phyloP scores from a whole-genome alignment of 495 filamentous ascomycete species.

The Mycothermus thermophilus region DNA sequence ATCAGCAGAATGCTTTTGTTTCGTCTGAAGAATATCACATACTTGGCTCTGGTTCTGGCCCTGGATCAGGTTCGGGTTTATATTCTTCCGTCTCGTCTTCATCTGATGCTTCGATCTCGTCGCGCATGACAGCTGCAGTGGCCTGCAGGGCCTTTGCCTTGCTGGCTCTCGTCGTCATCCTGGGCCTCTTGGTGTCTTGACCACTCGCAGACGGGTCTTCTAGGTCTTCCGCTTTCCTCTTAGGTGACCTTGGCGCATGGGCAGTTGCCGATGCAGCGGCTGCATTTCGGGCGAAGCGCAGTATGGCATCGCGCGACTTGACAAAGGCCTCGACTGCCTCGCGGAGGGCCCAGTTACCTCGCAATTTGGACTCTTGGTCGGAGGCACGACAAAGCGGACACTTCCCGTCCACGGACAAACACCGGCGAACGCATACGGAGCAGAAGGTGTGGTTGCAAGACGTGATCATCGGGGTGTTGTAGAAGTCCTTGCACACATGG shows the following conservation, averaged over 20 bases:
- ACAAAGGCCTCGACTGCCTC: conserved; percentile 74
- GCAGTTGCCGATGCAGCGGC: too few relatives aligned
- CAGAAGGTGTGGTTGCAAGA: conserved; percentile 95
- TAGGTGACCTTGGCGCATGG: conserved; percentile 16
- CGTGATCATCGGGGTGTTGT: conserved; percentile 82
- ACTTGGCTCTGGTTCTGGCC: too few relatives aligned
- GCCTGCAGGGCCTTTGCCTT: conserved; percentile 23
- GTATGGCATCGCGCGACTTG: conserved; percentile 43
- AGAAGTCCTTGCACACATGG: conserved; percentile 97
- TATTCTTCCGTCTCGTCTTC: conserved; percentile 15
- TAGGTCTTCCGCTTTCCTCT: conserved; percentile 40
- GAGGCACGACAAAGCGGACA: conserved; percentile 69
- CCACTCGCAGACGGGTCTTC: conserved; percentile 20
- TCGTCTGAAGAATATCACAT: too few relatives aligned
- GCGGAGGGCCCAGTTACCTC: conserved; percentile 69
- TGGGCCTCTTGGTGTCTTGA: conserved; percentile 29
- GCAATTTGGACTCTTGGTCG: conserved; percentile 70
- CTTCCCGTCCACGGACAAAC: conserved; percentile 62
- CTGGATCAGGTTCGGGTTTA: conserved; percentile 21
- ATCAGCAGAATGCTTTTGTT: too few relatives aligned
- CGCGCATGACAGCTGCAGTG: conserved; percentile 21
- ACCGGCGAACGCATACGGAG: conserved; percentile 82
- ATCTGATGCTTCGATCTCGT: conserved; percentile 21
- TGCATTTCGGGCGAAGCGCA: conserved; percentile 44
- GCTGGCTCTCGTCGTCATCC: conserved; percentile 31